These are phyloP conservation scores for Fusarium circinatum DNA, from an alignment of 2,329 filamentous ascomycete genomes.

Conservation along the genomic window DNA sequence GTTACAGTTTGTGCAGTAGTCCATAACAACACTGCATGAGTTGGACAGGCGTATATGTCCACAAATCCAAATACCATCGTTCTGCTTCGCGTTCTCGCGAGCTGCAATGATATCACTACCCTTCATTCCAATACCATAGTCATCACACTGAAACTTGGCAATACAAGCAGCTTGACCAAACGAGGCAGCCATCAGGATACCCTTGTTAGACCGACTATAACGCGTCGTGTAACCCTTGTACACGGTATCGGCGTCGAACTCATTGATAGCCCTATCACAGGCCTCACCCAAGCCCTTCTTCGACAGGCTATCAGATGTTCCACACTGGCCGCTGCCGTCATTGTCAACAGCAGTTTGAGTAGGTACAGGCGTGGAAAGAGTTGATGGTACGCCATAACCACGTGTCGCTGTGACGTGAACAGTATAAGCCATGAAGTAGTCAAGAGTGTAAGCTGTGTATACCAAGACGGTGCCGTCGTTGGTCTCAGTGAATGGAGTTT, in stretches of 20 bases:
- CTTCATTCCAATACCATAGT: constrained; percentile 27
- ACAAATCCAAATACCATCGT: constrained; percentile 14
- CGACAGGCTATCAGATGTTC: constrained; percentile 9
- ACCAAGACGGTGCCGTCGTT: constrained; percentile 7
- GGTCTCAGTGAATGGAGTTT: constrained; percentile 1
- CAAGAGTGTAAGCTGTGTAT: neutral
- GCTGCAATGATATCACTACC: constrained; percentile 4
- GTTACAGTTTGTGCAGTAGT: constrained; percentile 14
- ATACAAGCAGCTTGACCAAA: constrained; percentile 7
- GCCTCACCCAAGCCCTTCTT: constrained; percentile 7
- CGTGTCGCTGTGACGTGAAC: neutral
- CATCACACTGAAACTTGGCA: constrained; percentile 21
- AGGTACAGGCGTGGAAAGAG: constrained; percentile 9
- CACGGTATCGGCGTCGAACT: constrained; percentile 7
- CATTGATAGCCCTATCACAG: constrained; percentile 11
- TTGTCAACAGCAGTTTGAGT: constrained; percentile 19
- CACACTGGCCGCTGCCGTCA: constrained; percentile 13
- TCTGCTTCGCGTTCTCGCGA: constrained; percentile 5
- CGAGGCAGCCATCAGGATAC: constrained; percentile 1
- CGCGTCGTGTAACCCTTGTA: constrained; percentile 14
- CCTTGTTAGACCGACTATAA: constrained; percentile 13
- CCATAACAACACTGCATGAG: constrained; percentile 14
- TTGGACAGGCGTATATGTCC: constrained; percentile 19
- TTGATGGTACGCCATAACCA: neutral
- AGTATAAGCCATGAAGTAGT: neutral